A percentile compares a stretch with the other conserved stretches of the same genome.
These are phyloP conservation scores for Spiraea crenata DNA, from an alignment of 331 rosid species.

Conservation along the genomic window DNA sequence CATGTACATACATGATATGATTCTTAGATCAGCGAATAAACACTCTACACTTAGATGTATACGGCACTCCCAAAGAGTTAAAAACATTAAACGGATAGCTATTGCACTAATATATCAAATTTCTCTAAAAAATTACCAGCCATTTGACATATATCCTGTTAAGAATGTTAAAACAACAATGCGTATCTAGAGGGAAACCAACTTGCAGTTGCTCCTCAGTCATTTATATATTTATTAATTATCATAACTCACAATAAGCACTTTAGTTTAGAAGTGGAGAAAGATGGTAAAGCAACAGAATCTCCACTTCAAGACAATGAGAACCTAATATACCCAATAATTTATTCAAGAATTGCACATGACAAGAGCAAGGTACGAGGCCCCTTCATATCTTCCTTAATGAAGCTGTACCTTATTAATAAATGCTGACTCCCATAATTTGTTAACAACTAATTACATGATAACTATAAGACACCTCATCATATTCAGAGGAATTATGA, in stretches of 20 bases:
- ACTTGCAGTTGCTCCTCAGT: background rate
- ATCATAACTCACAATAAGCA: background rate
- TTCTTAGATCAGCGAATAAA: background rate
- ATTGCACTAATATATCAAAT: background rate
- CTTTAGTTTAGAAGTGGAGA: background rate
- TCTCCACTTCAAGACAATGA: background rate
- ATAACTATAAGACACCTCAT: slow-evolving; percentile 2
- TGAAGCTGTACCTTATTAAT: background rate
- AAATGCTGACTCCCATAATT: background rate
- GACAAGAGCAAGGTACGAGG: background rate
- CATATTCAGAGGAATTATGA: background rate
- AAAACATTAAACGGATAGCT: background rate
- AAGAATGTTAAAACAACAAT: background rate
- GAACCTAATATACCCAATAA: no score
- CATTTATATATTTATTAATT: background rate
- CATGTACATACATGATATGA: background rate
- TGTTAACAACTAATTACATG: slow-evolving; percentile 4
- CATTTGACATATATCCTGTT: background rate
- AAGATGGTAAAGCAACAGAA: background rate
- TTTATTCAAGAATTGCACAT: background rate
- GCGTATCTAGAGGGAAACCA: background rate
- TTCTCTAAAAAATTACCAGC: background rate
- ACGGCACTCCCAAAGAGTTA: background rate
- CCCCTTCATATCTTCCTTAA: background rate
- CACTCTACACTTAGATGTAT: background rate